Conservation (phyloP, 2,329 filamentous ascomycete genomes). For the Penicillium janthinellum region DNA sequence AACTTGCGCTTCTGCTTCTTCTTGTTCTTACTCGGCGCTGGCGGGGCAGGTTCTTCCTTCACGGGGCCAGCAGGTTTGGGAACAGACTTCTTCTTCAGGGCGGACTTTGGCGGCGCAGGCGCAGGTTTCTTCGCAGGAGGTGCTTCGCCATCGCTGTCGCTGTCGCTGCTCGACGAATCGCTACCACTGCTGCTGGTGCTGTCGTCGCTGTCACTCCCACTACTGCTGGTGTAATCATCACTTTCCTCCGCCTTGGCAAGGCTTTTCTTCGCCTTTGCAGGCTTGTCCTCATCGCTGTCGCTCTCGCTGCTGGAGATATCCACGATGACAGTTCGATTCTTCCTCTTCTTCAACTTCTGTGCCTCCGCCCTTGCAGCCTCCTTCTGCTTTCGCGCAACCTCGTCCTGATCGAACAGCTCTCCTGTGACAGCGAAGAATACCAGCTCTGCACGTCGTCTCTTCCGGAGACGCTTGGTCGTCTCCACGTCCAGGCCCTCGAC, state of each 20-base stretch:
- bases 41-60: constrained; percentile 13
- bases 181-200: constrained; percentile 25
- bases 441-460: constrained; percentile 43
- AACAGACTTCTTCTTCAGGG: constrained; percentile 1
- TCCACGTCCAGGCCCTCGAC: constrained; percentile 30
- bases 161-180: constrained; percentile 23
- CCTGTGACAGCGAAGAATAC: constrained; percentile 38
- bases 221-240: constrained; percentile 24
- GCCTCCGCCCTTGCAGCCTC: constrained; percentile 19
- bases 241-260: constrained; percentile 14
- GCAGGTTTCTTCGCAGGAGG: constrained; percentile 12
- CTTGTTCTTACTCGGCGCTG: constrained; percentile 20
- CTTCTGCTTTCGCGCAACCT: constrained; percentile 29
- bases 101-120: constrained; percentile 10
- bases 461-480: constrained; percentile 33
- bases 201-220: constrained; percentile 22
- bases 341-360: constrained; percentile 36
- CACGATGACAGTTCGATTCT: constrained; percentile 46
- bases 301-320: constrained; percentile 47
- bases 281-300: constrained; percentile 17
- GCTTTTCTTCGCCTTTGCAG: constrained; percentile 23
- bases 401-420: constrained; percentile 31
- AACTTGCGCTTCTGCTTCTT: constrained; percentile 31
- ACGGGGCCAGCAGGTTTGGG: constrained; percentile 1
- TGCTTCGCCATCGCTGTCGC: constrained; percentile 11